These are phyloP conservation scores for Talaromyces borbonicus DNA, from an alignment of 495 filamentous ascomycete species.

Conservation along the genomic window DNA sequence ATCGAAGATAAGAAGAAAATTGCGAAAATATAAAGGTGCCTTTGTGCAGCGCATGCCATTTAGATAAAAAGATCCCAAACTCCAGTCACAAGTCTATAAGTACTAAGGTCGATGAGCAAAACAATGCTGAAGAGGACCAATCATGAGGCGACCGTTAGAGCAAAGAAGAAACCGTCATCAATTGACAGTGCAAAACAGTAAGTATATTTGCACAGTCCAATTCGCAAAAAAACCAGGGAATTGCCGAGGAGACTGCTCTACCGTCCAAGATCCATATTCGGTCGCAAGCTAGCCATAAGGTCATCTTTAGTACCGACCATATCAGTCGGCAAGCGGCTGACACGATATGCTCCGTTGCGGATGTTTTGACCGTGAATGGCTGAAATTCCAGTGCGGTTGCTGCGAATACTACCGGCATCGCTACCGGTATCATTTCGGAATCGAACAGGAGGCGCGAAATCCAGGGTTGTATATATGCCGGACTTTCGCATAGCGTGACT, in stretches of 20 bases:
- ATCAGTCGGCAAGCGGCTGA: conserved; percentile 75
- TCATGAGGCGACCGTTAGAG: conserved; percentile 7
- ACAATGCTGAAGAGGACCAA: conserved; percentile 2
- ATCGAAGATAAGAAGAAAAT: conserved; percentile 7
- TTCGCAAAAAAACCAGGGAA: conserved; percentile 2
- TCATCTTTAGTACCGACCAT: conserved; percentile 75
- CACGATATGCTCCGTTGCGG: conserved; percentile 78
- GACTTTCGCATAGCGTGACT: conserved; percentile 85
- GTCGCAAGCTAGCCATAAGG: conserved; percentile 59
- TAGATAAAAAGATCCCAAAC: neutral
- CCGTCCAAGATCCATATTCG: conserved; percentile 60
- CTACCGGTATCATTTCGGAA: conserved; percentile 70
- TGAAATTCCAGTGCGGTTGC: conserved; percentile 72
- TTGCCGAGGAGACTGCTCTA: conserved; percentile 8
- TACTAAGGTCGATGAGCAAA: conserved; percentile 5
- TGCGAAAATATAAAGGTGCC: no score
- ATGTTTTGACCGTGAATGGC: conserved; percentile 62
- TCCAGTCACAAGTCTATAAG: conserved; percentile 4
- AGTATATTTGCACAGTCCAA: neutral
- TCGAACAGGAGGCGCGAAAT: conserved; percentile 88
- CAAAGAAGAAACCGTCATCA: conserved; percentile 1
- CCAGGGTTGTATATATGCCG: conserved; percentile 76
- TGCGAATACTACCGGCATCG: conserved; percentile 84
- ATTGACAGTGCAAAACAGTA: conserved; percentile 3
- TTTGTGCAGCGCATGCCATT: no score